These are phyloP conservation scores for Xylaria sp. DNA, from an alignment of 2,329 filamentous ascomycete genomes.

Conservation along the genomic window DNA sequence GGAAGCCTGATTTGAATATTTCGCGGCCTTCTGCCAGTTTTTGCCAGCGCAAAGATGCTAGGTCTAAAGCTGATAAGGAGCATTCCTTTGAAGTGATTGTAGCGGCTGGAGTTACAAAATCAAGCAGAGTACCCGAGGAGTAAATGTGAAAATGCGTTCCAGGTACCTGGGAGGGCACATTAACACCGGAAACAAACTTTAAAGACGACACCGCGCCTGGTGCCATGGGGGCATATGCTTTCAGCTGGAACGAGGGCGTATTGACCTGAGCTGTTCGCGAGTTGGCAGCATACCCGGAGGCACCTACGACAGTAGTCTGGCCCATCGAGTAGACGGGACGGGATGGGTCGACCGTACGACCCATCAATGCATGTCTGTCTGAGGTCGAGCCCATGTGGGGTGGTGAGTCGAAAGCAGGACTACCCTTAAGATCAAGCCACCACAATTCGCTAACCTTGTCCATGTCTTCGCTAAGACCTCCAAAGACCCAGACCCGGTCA, in stretches of 20 bases:
- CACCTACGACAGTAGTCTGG: slow-evolving; percentile 63
- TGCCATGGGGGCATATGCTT: slow-evolving; percentile 82
- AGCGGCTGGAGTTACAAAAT: slow-evolving; percentile 92
- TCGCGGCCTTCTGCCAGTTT: slow-evolving; percentile 94
- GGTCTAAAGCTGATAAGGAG: slow-evolving; percentile 87
- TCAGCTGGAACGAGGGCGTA: slow-evolving; percentile 72
- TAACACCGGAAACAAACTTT: slow-evolving; percentile 87
- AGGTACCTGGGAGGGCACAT: slow-evolving; percentile 87
- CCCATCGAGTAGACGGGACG: slow-evolving; percentile 64
- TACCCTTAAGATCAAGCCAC: slow-evolving; percentile 96
- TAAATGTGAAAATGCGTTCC: slow-evolving; percentile 97
- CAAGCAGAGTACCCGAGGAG: slow-evolving; percentile 89
- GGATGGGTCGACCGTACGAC: slow-evolving; percentile 61
- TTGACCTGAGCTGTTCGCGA: slow-evolving; percentile 75
- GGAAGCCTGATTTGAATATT: slow-evolving; percentile 89
- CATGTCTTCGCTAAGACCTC: slow-evolving; percentile 94
- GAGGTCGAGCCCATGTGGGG: slow-evolving; percentile 64
- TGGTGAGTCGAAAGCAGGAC: slow-evolving; percentile 81
- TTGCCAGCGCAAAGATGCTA: slow-evolving; percentile 91
- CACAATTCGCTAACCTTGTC: slow-evolving; percentile 95
- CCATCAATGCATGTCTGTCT: slow-evolving; percentile 58
- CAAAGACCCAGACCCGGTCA: slow-evolving; percentile 95
- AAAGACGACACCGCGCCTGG: slow-evolving; percentile 90
- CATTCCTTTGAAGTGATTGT: slow-evolving; percentile 89
- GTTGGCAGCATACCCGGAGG: slow-evolving; percentile 74